phyloP scores from a whole-genome alignment of 148 eudicot genomes.

The Camellia sinensis region DNA sequence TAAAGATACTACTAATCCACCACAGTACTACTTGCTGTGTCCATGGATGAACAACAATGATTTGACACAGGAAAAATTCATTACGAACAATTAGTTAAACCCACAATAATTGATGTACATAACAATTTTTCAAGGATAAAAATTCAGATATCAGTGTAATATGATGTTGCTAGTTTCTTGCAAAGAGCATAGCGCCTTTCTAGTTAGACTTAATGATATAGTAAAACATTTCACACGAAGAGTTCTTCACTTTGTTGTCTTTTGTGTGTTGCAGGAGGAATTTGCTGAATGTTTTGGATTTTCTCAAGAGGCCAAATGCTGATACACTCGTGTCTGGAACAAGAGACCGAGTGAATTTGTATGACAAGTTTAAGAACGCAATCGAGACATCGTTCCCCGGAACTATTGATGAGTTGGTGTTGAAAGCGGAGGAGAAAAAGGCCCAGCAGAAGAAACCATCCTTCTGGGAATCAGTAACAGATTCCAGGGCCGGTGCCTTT shows the following conservation, averaged over 20 bases:
- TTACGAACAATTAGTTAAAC: no score
- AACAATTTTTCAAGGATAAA: no score
- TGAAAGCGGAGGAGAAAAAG: conserved; percentile 54
- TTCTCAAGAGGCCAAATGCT: conserved; percentile 89
- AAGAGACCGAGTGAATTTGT: conserved; percentile 73
- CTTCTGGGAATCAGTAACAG: conserved; percentile 77
- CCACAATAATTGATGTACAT: no score
- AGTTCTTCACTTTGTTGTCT: not conserved
- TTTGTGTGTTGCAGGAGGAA: conserved; percentile 62
- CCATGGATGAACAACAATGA: no score
- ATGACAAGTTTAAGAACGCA: conserved; percentile 72
- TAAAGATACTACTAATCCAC: no score
- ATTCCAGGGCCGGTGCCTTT: conserved; percentile 76
- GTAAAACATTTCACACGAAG: no score
- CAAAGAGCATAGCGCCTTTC: no score
- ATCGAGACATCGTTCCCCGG: conserved; percentile 78
- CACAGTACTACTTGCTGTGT: no score
- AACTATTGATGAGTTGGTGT: conserved; percentile 51
- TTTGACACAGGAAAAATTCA: no score
- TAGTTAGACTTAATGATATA: no score
- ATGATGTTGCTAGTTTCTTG: no score
- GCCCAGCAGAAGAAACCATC: conserved; percentile 50
- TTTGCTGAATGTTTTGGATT: conserved; percentile 82
- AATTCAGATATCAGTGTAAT: no score
- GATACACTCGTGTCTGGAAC: conserved; percentile 91